Evolutionary conservation across 306 rosid species (phyloP).

Genomic region (Datisca glomerata): DNA sequence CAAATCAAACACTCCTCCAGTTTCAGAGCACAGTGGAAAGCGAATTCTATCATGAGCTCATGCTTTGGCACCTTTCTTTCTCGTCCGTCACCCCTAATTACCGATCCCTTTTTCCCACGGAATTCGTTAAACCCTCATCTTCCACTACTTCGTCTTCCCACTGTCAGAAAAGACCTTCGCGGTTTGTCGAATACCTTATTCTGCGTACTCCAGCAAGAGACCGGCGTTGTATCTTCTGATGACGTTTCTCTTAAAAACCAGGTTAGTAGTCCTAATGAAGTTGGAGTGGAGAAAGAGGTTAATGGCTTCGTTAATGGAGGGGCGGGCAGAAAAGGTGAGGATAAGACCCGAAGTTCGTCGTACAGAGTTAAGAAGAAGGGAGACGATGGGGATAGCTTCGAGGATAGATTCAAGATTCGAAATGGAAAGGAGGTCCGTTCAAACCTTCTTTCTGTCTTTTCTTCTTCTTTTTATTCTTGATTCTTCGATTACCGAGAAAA

Average conservation of each 20-base stretch:
- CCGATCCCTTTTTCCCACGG: too few relatives aligned
- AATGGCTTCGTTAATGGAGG: slow-evolving; percentile 10
- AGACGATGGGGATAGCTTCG: slow-evolving; percentile 24
- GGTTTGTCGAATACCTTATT: background rate
- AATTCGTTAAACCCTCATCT: too few relatives aligned
- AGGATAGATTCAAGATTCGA: slow-evolving; percentile 62
- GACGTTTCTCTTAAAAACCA: slow-evolving; percentile 13
- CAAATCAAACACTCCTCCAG: too few relatives aligned
- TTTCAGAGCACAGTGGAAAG: too few relatives aligned
- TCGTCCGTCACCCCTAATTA: too few relatives aligned
- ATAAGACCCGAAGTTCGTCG: slow-evolving; percentile 14
- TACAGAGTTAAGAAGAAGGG: slow-evolving; percentile 36
- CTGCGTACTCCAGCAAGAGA: slow-evolving; percentile 7
- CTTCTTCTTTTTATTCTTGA: background rate
- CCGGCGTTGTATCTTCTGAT: slow-evolving; percentile 10
- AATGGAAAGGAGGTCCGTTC: slow-evolving; percentile 67
- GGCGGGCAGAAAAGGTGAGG: slow-evolving; percentile 9
- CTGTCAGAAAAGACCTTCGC: background rate
- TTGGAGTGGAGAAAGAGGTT: slow-evolving; percentile 8
- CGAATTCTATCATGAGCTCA: too few relatives aligned
- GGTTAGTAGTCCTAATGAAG: slow-evolving; percentile 2
- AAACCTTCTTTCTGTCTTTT: background rate
- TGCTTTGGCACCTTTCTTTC: too few relatives aligned
- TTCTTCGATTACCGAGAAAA: slow-evolving; percentile 2
- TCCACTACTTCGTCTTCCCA: too few relatives aligned